Conservation (phyloP, 2,329 filamentous ascomycete genomes). For the Penicillium italicum region DNA sequence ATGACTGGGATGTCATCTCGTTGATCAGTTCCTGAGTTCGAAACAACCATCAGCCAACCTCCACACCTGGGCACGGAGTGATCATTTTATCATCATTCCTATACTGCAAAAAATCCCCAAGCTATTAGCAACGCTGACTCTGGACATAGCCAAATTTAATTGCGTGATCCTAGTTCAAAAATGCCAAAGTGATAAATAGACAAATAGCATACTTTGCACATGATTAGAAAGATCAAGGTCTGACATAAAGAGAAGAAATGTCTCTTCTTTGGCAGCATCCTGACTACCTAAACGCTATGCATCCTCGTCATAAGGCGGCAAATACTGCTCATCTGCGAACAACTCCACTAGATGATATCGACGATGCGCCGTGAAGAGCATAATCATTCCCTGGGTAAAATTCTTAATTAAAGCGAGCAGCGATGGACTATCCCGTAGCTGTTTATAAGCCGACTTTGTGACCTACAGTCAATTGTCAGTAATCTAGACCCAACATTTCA, state of each 20-base stretch:
- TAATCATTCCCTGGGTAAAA: conserved; percentile 10
- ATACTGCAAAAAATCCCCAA: too few species aligned
- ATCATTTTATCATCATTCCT: too few species aligned
- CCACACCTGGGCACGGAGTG: too few species aligned
- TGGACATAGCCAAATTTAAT: too few species aligned
- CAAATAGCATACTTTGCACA: too few species aligned
- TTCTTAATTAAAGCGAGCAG: conserved; percentile 1
- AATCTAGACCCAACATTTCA: neutral
- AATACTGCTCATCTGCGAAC: conserved; percentile 12
- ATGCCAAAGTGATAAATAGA: too few species aligned
- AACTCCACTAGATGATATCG: conserved; percentile 12
- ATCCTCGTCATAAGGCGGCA: conserved; percentile 5
- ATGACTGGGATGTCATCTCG: too few species aligned
- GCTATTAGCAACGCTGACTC: too few species aligned
- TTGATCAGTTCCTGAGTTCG: too few species aligned
- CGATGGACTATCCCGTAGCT: neutral
- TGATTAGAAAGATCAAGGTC: too few species aligned
- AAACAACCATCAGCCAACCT: too few species aligned
- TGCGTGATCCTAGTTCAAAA: too few species aligned
- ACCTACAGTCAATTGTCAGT: neutral
- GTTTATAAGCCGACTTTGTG: conserved; percentile 3
- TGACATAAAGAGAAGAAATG: neutral
- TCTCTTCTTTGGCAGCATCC: neutral
- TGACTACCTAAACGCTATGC: neutral
- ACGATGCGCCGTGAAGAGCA: conserved; percentile 12